Base-by-base conservation (phyloP, 371 early-diverging fungal genomes). In the Mucor piriformis region DNA sequence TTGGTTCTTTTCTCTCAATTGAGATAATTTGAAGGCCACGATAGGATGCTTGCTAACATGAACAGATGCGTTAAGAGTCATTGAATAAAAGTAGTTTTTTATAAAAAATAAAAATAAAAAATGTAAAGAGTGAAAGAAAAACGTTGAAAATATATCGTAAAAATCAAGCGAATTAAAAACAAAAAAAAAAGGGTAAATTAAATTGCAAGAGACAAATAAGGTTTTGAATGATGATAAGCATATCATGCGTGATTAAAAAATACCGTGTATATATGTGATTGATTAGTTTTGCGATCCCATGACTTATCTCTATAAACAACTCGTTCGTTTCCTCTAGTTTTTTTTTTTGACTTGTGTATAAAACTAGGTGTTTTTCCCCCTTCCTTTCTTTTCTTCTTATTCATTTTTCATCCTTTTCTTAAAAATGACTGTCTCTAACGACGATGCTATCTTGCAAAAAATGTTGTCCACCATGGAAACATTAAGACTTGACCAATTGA, bases 11-110 rank as follows among this genome's bases (percentile, higher is more conserved):
- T 88, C 84, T 38, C 94, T 83, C 24, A 94, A 83, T 50, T 83
- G 76, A 20, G 89, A 82, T 15, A 93, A 59, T 67, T 92, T 92
- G 56, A 82, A 78, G 38, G 83, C 82, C 4, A 90, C 69, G 12
- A 93, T 72, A 37, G 93, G 93, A 63, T 93, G 92, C 40, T 57
- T 52, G 59, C 85, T 80, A 43, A 81, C 64, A 46, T 71, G 56
- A 11, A 85, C 25, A 37, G 32, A 57, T 1, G 50, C 12, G 18
- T 61, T 59, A 2, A 33, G 18, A 34, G 60, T 59, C 60, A 59
- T 59, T 44, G 56, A 67, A 16, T 21, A 5, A 23, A 8, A 29
- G 3, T 29, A 29, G 29, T 25, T n/a, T n/a, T 21, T 38, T 43
- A 52, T 12, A 35, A 57, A 49, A 33, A 61, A 46, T n/a, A 51